These are phyloP conservation scores for Mortierella sp. DNA, from an alignment of 371 early-diverging fungal species.

Conservation along the genomic window DNA sequence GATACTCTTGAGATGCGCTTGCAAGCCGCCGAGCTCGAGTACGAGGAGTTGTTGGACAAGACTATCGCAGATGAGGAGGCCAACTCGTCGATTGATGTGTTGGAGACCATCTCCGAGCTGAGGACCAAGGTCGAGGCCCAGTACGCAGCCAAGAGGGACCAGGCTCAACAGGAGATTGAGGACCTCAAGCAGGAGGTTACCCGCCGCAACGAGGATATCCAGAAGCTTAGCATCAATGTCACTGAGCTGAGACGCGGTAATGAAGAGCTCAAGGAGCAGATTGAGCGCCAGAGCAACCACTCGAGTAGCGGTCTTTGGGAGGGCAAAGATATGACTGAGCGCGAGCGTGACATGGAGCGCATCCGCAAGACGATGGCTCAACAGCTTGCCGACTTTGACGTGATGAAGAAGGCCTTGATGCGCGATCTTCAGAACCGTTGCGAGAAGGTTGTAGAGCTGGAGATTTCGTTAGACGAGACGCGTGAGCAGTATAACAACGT, in stretches of 20 bases:
- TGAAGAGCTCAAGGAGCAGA: conserved; percentile 73
- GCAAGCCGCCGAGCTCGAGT: conserved; percentile 85
- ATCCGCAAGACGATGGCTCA: conserved; percentile 94
- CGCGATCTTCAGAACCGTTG: conserved; percentile 95
- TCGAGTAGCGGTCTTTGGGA: conserved; percentile 59
- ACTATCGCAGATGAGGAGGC: conserved; percentile 94
- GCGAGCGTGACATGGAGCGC: conserved; percentile 87
- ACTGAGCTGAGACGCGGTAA: conserved; percentile 73
- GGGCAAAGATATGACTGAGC: conserved; percentile 66
- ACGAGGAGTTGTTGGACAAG: conserved; percentile 94
- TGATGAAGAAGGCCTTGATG: conserved; percentile 97
- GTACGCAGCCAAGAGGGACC: conserved; percentile 81
- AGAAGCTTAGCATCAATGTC: conserved; percentile 71
- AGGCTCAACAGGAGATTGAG: conserved; percentile 86
- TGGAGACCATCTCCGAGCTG: conserved; percentile 83
- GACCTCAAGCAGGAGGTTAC: conserved; percentile 76
- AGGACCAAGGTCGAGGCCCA: conserved; percentile 90
- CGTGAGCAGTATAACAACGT: conserved; percentile 92
- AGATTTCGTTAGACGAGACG: conserved; percentile 94
- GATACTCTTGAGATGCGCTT: conserved; percentile 84
- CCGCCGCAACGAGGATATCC: conserved; percentile 81
- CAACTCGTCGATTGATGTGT: conserved; percentile 75
- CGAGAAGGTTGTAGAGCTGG: conserved; percentile 95
- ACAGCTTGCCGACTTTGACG: conserved; percentile 94
- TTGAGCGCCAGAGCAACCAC: conserved; percentile 56